Evolutionary conservation across 2,329 filamentous ascomycete species (phyloP).

Genomic region (Ophiosphaerella narmari): DNA sequence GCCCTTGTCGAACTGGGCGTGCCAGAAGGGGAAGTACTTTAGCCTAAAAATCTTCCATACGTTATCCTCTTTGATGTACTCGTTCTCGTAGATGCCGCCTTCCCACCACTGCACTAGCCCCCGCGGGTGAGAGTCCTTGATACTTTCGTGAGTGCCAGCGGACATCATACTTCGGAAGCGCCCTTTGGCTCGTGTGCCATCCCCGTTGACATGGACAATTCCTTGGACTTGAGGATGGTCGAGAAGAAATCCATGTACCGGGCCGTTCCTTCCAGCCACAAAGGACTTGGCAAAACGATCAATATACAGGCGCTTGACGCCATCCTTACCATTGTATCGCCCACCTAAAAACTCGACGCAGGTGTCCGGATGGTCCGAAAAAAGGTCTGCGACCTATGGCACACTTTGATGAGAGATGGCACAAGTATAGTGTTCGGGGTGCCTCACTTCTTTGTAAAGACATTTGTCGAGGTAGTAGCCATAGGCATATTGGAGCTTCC

Average conservation of each 20-base stretch:
- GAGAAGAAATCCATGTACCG: conserved; percentile 60
- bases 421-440: too few relatives aligned
- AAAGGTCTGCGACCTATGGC: conserved; percentile 48
- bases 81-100: conserved; percentile 63
- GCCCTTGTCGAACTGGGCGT: conserved; percentile 57
- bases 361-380: conserved; percentile 57
- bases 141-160: conserved; percentile 58
- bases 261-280: conserved; percentile 60
- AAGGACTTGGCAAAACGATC: conserved; percentile 58
- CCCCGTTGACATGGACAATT: conserved; percentile 57
- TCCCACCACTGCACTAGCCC: conserved; percentile 64
- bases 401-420: conserved; percentile 6
- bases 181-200: conserved; percentile 55
- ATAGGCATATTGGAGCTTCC: conserved; percentile 62
- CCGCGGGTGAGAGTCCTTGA: conserved; percentile 56
- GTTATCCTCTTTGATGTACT: conserved; percentile 62
- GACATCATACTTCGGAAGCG: conserved; percentile 62
- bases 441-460: conserved; percentile 58
- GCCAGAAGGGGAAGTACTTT: conserved; percentile 64
- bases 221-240: conserved; percentile 64
- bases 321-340: conserved; percentile 58
- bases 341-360: conserved; percentile 62
- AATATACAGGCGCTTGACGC: conserved; percentile 58
- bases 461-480: conserved; percentile 65
- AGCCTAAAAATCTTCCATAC: conserved; percentile 61